phyloP scores from a whole-genome alignment of 140 eudicot genomes.

The Senecio squalidus region DNA sequence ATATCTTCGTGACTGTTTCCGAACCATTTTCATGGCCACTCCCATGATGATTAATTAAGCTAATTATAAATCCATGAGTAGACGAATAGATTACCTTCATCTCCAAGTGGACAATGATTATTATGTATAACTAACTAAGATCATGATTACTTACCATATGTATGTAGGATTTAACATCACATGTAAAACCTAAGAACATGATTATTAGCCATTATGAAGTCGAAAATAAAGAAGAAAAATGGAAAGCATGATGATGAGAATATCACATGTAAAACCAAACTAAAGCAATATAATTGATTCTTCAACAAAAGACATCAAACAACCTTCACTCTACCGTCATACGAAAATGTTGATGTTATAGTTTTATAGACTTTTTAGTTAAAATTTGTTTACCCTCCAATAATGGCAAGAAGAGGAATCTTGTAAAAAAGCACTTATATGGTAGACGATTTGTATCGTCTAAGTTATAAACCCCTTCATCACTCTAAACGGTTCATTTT shows the following conservation, averaged over 20 bases:
- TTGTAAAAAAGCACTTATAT: not conserved
- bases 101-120: not conserved
- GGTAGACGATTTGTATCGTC: not conserved
- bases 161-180: not conserved
- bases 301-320: constrained; percentile 4
- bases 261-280: constrained; percentile 16
- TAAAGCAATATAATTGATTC: constrained; percentile 1
- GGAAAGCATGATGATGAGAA: constrained; percentile 13
- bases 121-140: not conserved
- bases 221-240: constrained; percentile 12
- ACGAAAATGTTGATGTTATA: no score
- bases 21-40: no score
- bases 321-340: no score
- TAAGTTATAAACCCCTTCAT: not conserved
- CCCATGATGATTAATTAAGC: no score
- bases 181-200: constrained; percentile 7
- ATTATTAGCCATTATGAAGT: constrained; percentile 12
- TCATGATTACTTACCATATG: constrained; percentile 5
- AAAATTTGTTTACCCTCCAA: not conserved
- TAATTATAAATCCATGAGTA: no score
- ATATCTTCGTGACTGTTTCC: no score
- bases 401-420: not conserved
- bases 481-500: not conserved
- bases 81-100: not conserved
- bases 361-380: not conserved